Evolutionary conservation across 2,329 filamentous ascomycete genomes (phyloP).

Genomic region (Ascochyta pisi): DNA sequence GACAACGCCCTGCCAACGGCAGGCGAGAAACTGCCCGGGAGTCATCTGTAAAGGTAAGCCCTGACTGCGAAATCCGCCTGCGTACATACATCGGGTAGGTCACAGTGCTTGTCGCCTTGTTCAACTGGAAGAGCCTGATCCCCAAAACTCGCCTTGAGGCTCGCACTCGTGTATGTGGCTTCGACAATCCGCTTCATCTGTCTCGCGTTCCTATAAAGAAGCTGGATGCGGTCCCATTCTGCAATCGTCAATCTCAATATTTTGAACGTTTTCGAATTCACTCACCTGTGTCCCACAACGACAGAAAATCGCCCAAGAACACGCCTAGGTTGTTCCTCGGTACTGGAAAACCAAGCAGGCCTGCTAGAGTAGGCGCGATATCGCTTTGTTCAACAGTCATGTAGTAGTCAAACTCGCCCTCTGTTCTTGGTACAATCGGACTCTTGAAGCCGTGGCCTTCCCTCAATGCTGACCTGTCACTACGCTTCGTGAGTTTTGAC

Average conservation of each 20-base stretch:
- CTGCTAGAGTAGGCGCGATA: conserved; percentile 86
- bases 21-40: conserved; percentile 62
- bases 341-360: conserved; percentile 83
- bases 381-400: conserved; percentile 90
- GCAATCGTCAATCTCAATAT: conserved; percentile 31
- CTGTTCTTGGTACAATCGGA: conserved; percentile 63
- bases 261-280: conserved; percentile 39
- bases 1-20: conserved; percentile 66
- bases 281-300: conserved; percentile 76
- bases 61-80: neutral
- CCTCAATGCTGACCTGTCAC: neutral
- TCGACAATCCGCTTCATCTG: conserved; percentile 81
- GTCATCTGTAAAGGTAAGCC: conserved; percentile 6
- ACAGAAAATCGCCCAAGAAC: conserved; percentile 79
- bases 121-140: conserved; percentile 12
- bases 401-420: conserved; percentile 82
- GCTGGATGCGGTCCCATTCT: conserved; percentile 64
- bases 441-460: conserved; percentile 34
- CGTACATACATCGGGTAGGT: neutral
- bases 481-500: conserved; percentile 58
- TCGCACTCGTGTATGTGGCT: conserved; percentile 70
- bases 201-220: conserved; percentile 78
- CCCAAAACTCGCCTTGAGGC: conserved; percentile 59
- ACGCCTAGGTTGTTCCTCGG: conserved; percentile 90
- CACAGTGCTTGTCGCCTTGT: neutral